A percentile compares a stretch with the other conserved stretches of the same genome.
phyloP scores from a whole-genome alignment of 441 rosid genomes.

The Croton laevigatus region DNA sequence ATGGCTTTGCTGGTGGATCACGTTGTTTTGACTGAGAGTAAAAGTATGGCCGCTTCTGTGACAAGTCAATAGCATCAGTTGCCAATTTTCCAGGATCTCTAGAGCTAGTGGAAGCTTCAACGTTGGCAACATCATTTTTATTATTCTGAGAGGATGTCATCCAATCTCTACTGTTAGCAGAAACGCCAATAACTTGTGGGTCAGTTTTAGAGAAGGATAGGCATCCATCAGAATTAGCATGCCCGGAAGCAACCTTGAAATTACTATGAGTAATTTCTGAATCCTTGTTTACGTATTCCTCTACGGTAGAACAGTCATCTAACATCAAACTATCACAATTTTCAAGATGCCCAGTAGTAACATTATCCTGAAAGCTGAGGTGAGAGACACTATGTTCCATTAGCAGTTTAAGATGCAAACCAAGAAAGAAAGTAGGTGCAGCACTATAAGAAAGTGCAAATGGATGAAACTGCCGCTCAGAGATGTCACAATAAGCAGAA shows the following conservation, averaged over 20 bases:
- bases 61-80: slow-evolving; percentile 24
- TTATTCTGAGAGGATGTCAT: slow-evolving; percentile 17
- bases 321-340: slow-evolving; percentile 32
- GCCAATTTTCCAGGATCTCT: slow-evolving; percentile 34
- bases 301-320: slow-evolving; percentile 32
- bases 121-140: slow-evolving; percentile 27
- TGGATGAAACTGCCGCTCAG: slow-evolving; percentile 34
- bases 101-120: slow-evolving; percentile 29
- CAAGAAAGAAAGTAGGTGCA: slow-evolving; percentile 54
- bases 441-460: slow-evolving; percentile 52
- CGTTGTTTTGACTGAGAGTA: slow-evolving; percentile 33
- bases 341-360: slow-evolving; percentile 35
- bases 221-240: slow-evolving; percentile 27
- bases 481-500: slow-evolving; percentile 31
- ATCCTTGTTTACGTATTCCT: slow-evolving; percentile 27
- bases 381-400: slow-evolving; percentile 42
- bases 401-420: slow-evolving; percentile 65
- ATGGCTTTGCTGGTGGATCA: slow-evolving; percentile 26
- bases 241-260: slow-evolving; percentile 22
- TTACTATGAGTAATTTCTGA: slow-evolving; percentile 29
- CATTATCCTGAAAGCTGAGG: slow-evolving; percentile 37
- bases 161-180: slow-evolving; percentile 23
- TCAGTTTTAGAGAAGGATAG: slow-evolving; percentile 28
- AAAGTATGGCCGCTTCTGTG: slow-evolving; percentile 32
- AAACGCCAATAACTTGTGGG: slow-evolving; percentile 19